Evolutionary conservation across 805 yeast species (phyloP).

Genomic region (Debaryomyces castellii): DNA sequence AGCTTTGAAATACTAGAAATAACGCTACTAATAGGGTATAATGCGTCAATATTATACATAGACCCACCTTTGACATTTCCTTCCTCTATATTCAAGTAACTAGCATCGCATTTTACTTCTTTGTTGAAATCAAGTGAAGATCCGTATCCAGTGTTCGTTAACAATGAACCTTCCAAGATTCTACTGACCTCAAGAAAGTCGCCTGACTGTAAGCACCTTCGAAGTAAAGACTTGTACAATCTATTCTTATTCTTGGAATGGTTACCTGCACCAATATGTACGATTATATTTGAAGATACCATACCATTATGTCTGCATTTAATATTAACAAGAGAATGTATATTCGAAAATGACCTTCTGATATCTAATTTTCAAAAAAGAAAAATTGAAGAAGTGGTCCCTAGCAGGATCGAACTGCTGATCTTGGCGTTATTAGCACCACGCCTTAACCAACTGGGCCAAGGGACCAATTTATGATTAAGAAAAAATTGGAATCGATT

Average conservation of each 20-base stretch:
- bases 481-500: neutral
- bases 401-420: conserved; percentile 89
- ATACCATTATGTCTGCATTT: no score
- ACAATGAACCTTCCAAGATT: conserved; percentile 33
- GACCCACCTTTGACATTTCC: conserved; percentile 13
- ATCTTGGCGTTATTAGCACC: conserved; percentile 61
- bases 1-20: conserved; percentile 21
- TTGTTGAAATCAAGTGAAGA: conserved; percentile 43
- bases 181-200: conserved; percentile 14
- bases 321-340: no score
- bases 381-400: conserved; percentile 50
- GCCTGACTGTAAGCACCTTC: conserved; percentile 17
- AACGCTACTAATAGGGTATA: conserved; percentile 32
- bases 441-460: conserved; percentile 56
- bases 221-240: conserved; percentile 28
- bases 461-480: conserved; percentile 37
- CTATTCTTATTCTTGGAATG: conserved; percentile 25
- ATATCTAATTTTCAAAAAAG: no score
- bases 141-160: conserved; percentile 53
- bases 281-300: conserved; percentile 14
- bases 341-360: no score
- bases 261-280: conserved; percentile 56
- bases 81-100: conserved; percentile 22
- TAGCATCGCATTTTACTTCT: conserved; percentile 45
- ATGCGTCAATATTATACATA: conserved; percentile 13